phyloP scores from a whole-genome alignment of 148 eudicot species.

The Arbutus unedo region DNA sequence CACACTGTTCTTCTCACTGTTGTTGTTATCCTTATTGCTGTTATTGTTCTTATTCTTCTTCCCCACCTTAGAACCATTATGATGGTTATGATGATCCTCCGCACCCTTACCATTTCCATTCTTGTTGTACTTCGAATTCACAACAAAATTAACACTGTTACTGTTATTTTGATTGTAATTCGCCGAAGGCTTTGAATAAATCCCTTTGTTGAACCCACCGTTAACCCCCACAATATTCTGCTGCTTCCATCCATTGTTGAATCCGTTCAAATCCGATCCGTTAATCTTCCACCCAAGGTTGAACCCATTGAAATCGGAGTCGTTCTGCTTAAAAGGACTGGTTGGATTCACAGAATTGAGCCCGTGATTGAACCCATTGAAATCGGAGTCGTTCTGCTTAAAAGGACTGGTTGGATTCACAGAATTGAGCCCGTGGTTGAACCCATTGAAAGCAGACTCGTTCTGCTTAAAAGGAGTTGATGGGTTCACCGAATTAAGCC shows the following conservation, averaged over 20 bases:
- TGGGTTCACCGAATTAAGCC: too few relatives aligned
- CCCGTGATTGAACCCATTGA: neutral
- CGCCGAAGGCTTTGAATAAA: constrained; percentile 50
- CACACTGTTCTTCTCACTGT: constrained; percentile 34
- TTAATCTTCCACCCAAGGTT: constrained; percentile 18
- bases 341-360: neutral
- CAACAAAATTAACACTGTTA: constrained; percentile 27
- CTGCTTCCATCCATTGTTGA: constrained; percentile 24
- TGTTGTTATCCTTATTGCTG: constrained; percentile 25
- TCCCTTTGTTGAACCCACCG: constrained; percentile 85
- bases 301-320: constrained; percentile 21
- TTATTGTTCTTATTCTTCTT: constrained; percentile 41
- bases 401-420: neutral
- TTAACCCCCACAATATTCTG: constrained; percentile 32
- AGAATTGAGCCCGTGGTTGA: neutral
- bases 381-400: neutral
- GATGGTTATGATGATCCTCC: constrained; percentile 30
- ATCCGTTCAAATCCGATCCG: constrained; percentile 20
- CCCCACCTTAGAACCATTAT: constrained; percentile 63
- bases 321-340: constrained; percentile 10
- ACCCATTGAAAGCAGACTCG: too few relatives aligned
- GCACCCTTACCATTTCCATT: constrained; percentile 29
- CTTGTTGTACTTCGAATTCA: constrained; percentile 34
- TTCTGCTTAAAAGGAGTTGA: too few relatives aligned
- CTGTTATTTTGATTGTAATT: constrained; percentile 29